Conservation (phyloP, 1,284 basidiomycete species). For the Ceratobasidium sp. region DNA sequence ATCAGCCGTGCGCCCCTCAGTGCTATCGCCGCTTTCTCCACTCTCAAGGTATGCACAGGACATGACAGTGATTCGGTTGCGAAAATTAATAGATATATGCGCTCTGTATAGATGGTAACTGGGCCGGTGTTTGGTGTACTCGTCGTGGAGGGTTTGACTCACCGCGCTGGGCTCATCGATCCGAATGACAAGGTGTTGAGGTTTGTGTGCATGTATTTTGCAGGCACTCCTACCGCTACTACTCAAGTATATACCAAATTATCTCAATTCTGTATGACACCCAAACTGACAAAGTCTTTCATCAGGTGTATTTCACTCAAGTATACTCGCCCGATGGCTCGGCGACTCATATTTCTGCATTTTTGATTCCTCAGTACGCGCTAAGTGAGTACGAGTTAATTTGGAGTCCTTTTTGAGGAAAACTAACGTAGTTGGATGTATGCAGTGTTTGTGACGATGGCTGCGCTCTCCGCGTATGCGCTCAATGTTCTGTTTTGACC, state of each 20-base stretch:
- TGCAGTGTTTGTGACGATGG: conserved; percentile 44
- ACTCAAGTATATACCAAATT: conserved; percentile 60
- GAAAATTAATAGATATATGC: background rate
- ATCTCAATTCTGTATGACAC: background rate
- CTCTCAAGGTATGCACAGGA: conserved; percentile 61
- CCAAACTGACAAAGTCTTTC: background rate
- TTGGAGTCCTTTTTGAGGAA: no score
- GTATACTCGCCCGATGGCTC: conserved; percentile 45
- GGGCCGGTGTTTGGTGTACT: conserved; percentile 78
- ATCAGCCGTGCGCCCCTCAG: conserved; percentile 69
- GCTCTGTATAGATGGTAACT: conserved; percentile 70
- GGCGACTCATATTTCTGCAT: conserved; percentile 43
- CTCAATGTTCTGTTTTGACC: conserved; percentile 35
- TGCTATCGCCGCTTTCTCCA: conserved; percentile 72
- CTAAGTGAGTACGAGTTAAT: conserved; percentile 3
- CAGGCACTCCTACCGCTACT: conserved; percentile 75
- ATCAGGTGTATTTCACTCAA: conserved; percentile 46
- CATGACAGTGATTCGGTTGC: background rate
- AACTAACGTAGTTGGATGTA: background rate
- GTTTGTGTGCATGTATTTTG: conserved; percentile 75
- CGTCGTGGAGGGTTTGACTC: conserved; percentile 68
- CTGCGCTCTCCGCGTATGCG: conserved; percentile 44
- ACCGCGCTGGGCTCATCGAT: conserved; percentile 63
- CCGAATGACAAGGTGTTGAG: conserved; percentile 71
- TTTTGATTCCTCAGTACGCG: conserved; percentile 48